phyloP scores from a whole-genome alignment of 2,329 filamentous ascomycete species.

The Colletotrichum sp. region DNA sequence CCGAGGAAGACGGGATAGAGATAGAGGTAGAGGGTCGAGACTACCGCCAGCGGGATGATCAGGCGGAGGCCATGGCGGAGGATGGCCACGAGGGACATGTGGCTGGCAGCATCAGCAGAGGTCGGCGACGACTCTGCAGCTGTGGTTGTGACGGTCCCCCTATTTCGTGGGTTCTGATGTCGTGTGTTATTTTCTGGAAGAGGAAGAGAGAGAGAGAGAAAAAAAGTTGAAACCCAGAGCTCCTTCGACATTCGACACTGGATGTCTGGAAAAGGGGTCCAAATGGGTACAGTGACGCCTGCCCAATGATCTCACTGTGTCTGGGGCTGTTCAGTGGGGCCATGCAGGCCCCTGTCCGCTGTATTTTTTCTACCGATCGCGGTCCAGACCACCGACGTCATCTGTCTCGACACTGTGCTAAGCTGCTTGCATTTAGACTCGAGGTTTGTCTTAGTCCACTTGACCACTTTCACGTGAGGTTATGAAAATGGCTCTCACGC shows the following conservation, averaged over 20 bases:
- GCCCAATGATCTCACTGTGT: neutral
- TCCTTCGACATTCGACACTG: neutral
- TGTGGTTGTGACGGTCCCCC: neutral
- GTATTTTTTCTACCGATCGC: neutral
- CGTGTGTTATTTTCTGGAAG: neutral
- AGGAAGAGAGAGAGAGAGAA: neutral
- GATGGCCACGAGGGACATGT: conserved; percentile 59
- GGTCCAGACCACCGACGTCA: conserved; percentile 21
- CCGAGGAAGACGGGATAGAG: conserved; percentile 81
- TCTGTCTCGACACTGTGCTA: neutral
- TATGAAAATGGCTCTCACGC: neutral
- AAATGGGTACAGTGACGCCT: neutral
- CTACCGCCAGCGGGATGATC: conserved; percentile 69
- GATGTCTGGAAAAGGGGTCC: conserved; percentile 15
- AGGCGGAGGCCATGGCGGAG: conserved; percentile 63
- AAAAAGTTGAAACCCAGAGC: neutral
- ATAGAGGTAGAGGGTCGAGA: conserved; percentile 81
- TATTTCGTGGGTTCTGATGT: neutral
- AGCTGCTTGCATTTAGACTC: neutral
- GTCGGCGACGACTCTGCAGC: conserved; percentile 11
- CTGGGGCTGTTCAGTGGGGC: neutral
- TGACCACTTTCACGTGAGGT: neutral
- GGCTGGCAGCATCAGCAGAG: conserved; percentile 28
- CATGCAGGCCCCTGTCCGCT: neutral
- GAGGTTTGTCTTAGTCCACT: neutral